Base-by-base conservation (phyloP, 2,329 filamentous ascomycete species). In the Fusarium sp. region DNA sequence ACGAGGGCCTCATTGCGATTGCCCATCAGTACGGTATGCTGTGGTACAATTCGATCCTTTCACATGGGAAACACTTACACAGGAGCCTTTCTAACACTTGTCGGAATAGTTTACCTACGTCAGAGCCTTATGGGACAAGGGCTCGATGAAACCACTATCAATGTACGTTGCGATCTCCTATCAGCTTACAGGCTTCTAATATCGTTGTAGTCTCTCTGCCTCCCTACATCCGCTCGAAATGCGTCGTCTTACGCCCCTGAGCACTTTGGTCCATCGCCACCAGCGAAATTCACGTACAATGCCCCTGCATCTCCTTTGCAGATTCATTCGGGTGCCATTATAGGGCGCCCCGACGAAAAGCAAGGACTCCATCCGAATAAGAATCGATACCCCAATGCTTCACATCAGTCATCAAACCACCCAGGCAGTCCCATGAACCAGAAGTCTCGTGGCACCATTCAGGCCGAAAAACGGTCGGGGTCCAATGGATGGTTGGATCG, bases 21-120 rank as follows among this genome's bases (percentile, higher is more conserved):
- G 81, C 83, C 49, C 82, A 80, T 62, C 84, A 89, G 77, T 90
- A 89, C 74, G 81, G 88, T 90, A 83, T 68, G 81, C 21, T 23
- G 8, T 12, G 13, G 23, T 20, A 13, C 20, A 26, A 21, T 18
- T 16, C 26, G 7, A 20, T 24, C 23, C 15, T 43, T 28, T 12
- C 37, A 6, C n/a, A 13, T 18, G 33, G 35, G 6, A 18, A 39
- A 9, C 10, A 28, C 16, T 26, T 4, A 20, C 21, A 8, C 21
- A 38, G 31, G 24, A 37, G 21, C 18, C 13, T 21, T 12, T 35
- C 57, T 70, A 35, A 71, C 26, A 23, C 11, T 21, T 43, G 24
- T 9, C 28, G 31, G 13, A n/a, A 15, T 42, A 77, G 75, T 58
- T 33, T 70, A 65, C 29, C 52, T 77, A 21, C 70, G 72, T 20